A percentile compares a stretch with the other conserved stretches of the same genome.
Conservation (phyloP, 2,329 filamentous ascomycete genomes). For the Calcarisporium arbuscula region DNA sequence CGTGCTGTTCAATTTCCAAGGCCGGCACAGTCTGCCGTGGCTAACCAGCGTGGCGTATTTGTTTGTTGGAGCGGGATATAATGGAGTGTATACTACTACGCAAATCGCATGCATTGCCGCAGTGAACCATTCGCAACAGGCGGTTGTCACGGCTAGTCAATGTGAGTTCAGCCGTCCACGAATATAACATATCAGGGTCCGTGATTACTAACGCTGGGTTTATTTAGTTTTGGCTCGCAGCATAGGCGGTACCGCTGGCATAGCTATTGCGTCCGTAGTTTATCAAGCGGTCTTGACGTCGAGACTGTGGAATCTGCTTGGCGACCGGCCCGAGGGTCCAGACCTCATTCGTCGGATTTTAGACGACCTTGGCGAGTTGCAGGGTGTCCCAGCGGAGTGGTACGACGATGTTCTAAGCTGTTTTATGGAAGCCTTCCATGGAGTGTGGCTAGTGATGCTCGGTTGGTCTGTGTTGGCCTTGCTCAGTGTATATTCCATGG, state of each 20-base stretch:
- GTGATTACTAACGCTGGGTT: slow-evolving; percentile 11
- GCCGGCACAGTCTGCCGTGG: slow-evolving; percentile 52
- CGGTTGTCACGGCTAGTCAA: slow-evolving; percentile 77
- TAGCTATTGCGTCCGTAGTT: slow-evolving; percentile 61
- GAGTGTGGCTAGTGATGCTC: slow-evolving; percentile 67
- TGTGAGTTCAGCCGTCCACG: slow-evolving; percentile 40
- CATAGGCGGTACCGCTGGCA: slow-evolving; percentile 41
- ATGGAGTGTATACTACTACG: slow-evolving; percentile 74
- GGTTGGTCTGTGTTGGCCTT: slow-evolving; percentile 56
- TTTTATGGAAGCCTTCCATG: slow-evolving; percentile 70
- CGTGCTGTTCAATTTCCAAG: slow-evolving; percentile 47
- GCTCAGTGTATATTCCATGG: slow-evolving; percentile 61
- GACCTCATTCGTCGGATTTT: slow-evolving; percentile 65
- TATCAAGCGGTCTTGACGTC: slow-evolving; percentile 76
- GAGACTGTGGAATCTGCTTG: slow-evolving; percentile 62
- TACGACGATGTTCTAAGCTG: slow-evolving; percentile 59
- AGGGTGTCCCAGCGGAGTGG: slow-evolving; percentile 64
- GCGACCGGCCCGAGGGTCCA: slow-evolving; percentile 55
- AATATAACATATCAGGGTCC: slow-evolving; percentile 3
- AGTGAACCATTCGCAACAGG: slow-evolving; percentile 77
- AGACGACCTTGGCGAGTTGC: slow-evolving; percentile 66
- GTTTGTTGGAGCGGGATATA: slow-evolving; percentile 67
- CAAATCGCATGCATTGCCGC: slow-evolving; percentile 75
- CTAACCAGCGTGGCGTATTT: slow-evolving; percentile 62
- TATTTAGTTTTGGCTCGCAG: slow-evolving; percentile 33